A percentile compares a stretch with the other conserved stretches of the same genome.
phyloP scores from a whole-genome alignment of 1,284 basidiomycete species.

The Cryptococcus depauperatus region DNA sequence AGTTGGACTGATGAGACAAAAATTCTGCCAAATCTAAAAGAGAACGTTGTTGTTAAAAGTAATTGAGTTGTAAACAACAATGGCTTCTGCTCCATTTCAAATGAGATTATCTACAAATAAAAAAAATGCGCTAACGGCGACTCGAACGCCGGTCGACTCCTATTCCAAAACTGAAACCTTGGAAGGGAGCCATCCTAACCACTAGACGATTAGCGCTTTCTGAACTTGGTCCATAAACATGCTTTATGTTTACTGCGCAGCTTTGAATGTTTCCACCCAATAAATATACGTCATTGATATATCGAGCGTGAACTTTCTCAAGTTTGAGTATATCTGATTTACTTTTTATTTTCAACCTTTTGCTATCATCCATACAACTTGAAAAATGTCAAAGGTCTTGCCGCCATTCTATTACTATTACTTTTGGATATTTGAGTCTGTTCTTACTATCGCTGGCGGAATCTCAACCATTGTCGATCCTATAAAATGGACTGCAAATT shows the following conservation, averaged over 20 bases:
- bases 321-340: neutral
- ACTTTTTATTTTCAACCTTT: neutral
- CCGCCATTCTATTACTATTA: slow-evolving; percentile 32
- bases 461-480: slow-evolving; percentile 40
- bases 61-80: too few species aligned
- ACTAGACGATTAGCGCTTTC: slow-evolving; percentile 5
- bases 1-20: too few species aligned
- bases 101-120: neutral
- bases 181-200: slow-evolving; percentile 6
- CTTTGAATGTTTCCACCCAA: neutral
- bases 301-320: neutral
- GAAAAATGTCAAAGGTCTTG: too few species aligned
- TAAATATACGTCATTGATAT: neutral
- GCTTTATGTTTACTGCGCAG: too few species aligned
- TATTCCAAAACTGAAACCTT: neutral
- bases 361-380: neutral
- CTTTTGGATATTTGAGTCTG: slow-evolving; percentile 35
- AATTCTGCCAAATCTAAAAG: too few species aligned
- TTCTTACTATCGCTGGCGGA: slow-evolving; percentile 40
- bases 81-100: too few species aligned
- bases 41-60: too few species aligned
- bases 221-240: too few species aligned
- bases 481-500: slow-evolving; percentile 29
- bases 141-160: slow-evolving; percentile 5
- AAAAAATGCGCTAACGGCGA: slow-evolving; percentile 3